phyloP scores from a whole-genome alignment of 306 rosid genomes.

The Ormosia semicastrata region DNA sequence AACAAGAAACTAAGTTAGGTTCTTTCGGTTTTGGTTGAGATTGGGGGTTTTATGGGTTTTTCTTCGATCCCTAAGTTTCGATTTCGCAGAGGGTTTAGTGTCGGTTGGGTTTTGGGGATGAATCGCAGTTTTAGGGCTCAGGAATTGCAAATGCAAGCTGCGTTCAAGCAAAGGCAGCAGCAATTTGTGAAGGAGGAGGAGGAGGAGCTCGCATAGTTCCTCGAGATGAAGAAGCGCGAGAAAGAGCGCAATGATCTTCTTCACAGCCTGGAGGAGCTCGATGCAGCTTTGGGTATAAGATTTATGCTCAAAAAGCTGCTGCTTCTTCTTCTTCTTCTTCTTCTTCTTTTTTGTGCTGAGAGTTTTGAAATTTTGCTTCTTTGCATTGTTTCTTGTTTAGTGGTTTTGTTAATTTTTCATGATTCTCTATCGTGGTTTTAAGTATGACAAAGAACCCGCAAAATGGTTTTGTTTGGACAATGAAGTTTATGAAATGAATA shows the following conservation, averaged over 20 bases:
- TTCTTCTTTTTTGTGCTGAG: not conserved
- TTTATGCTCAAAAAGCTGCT: not conserved
- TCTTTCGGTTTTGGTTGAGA: constrained; percentile 1
- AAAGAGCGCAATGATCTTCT: constrained; percentile 86
- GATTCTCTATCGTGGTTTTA: not conserved
- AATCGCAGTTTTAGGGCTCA: constrained; percentile 88
- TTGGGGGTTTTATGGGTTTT: constrained; percentile 11
- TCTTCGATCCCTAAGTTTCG: constrained; percentile 15
- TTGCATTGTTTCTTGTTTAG: not conserved
- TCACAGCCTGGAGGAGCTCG: constrained; percentile 65
- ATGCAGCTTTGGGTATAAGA: constrained; percentile 62
- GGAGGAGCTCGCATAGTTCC: constrained; percentile 81
- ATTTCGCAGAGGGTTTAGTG: constrained; percentile 23
- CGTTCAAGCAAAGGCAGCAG: constrained; percentile 67
- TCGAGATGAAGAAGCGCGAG: constrained; percentile 91
- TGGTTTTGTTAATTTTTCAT: not conserved
- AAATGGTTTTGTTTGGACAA: not conserved
- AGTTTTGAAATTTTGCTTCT: constrained; percentile 9
- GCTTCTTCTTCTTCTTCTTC: not conserved
- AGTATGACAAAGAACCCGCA: not conserved
- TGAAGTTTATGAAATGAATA: constrained; percentile 10
- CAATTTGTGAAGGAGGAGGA: constrained; percentile 80
- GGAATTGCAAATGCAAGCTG: constrained; percentile 71
- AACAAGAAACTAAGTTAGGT: constrained; percentile 23
- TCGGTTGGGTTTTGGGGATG: constrained; percentile 49